Percentiles rank a stretch among this genome's conserved stretches.
phyloP scores from a whole-genome alignment of 2,329 filamentous ascomycete genomes.

The Claviceps sp. region DNA sequence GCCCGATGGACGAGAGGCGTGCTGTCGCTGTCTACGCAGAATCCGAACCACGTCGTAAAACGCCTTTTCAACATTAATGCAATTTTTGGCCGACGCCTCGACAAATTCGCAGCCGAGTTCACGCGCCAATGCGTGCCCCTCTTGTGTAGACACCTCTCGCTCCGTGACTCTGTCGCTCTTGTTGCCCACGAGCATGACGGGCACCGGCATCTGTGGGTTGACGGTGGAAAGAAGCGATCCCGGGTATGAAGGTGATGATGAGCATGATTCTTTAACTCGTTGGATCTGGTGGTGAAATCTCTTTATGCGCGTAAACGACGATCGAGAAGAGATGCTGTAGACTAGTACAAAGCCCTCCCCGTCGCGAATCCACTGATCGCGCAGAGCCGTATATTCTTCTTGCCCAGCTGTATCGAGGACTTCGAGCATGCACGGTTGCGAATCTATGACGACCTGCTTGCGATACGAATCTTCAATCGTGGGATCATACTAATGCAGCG shows the following conservation, averaged over 20 bases:
- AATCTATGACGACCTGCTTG: constrained; percentile 86
- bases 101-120: constrained; percentile 94
- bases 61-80: constrained; percentile 95
- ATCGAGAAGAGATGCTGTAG: constrained; percentile 95
- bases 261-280: constrained; percentile 83
- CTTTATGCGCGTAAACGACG: constrained; percentile 88
- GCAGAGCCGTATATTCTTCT: constrained; percentile 92
- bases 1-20: constrained; percentile 27
- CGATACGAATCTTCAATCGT: constrained; percentile 82
- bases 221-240: constrained; percentile 55
- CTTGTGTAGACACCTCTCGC: constrained; percentile 90
- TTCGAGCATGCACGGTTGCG: constrained; percentile 92
- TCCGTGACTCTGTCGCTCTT: constrained; percentile 96
- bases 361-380: constrained; percentile 97
- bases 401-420: constrained; percentile 95
- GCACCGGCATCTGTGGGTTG: constrained; percentile 54
- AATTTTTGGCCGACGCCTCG: constrained; percentile 93
- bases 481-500: constrained; percentile 53
- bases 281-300: constrained; percentile 96
- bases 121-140: constrained; percentile 81
- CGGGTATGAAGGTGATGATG: constrained; percentile 62
- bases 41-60: constrained; percentile 96
- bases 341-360: constrained; percentile 96
- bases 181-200: constrained; percentile 97
- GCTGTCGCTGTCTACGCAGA: constrained; percentile 68